These are phyloP conservation scores for Amylocarpus encephaloides DNA, from an alignment of 2,329 filamentous ascomycete genomes.

Conservation along the genomic window DNA sequence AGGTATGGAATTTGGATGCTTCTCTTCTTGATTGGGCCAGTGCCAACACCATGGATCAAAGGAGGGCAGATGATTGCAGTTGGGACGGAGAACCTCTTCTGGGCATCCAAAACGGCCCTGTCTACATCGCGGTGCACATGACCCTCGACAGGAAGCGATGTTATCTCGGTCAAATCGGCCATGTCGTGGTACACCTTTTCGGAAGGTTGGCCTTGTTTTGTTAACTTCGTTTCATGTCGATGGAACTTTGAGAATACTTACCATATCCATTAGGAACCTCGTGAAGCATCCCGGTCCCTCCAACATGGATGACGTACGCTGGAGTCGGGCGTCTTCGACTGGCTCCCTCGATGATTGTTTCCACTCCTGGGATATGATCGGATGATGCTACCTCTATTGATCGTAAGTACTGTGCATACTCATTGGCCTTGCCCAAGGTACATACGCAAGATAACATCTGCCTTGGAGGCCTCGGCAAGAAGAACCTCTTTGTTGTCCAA, in stretches of 20 bases:
- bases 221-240: not conserved
- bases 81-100: constrained; percentile 41
- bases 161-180: constrained; percentile 48
- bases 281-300: constrained; percentile 42
- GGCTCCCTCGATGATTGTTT: constrained; percentile 42
- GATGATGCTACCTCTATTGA: constrained; percentile 19
- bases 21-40: constrained; percentile 50
- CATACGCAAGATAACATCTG: constrained; percentile 35
- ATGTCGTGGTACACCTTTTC: constrained; percentile 54
- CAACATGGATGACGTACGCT: constrained; percentile 46
- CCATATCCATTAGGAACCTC: constrained; percentile 28
- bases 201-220: constrained; percentile 21
- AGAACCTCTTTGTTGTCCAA: constrained; percentile 32
- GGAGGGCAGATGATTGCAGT: constrained; percentile 59
- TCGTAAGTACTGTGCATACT: not conserved
- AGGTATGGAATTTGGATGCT: constrained; percentile 51
- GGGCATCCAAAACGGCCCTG: constrained; percentile 49
- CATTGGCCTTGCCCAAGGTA: not conserved
- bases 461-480: constrained; percentile 28
- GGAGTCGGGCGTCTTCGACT: constrained; percentile 37
- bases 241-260: constrained; percentile 25
- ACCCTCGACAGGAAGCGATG: constrained; percentile 47
- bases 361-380: constrained; percentile 28
- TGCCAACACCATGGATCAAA: constrained; percentile 53
- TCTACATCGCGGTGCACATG: constrained; percentile 63